Evolutionary conservation across 208 protist species (phyloP), one percentile per base, ranked within the genome.

Genomic region (Acanthamoeba healyi): DNA sequence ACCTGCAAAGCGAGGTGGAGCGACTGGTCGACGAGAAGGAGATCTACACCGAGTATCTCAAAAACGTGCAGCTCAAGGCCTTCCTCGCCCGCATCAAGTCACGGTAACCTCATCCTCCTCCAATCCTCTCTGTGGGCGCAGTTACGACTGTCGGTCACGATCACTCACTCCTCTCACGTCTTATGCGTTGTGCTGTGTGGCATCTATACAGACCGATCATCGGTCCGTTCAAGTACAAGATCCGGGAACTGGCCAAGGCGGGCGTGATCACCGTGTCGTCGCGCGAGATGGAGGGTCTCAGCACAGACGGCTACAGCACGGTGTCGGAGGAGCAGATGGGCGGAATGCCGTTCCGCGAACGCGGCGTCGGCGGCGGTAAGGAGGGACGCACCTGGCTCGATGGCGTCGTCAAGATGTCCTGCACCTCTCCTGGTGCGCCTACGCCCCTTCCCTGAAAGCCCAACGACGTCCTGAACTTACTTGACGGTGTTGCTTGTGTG

Each of bases 141-240:
- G 54, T 61, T 61, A 61, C 22, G 12, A 61, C 54, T 22, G 22
- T 61, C n/a, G n/a, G n/a, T n/a, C n/a, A n/a, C n/a, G n/a, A n/a
- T 22, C 51, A 26, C 12, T 58, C 19, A 17, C 51, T 26, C 51
- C 51, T 4, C 17, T 49, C 44, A 12, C 12, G 44, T 49, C 7
- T 49, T 26, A 19, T 17, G 17, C 6, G 51, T 58, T 5, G 51
- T 67, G 5, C 34, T 14, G 58, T 67, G 22, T 67, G n/a, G 6
- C 49, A 15, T 54, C 49, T 54, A 34, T 14, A 42, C 82, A 90
- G 58, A 26, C 54, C 82, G 1, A 90, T 90, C 54, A 90, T 90
- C 22, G 82, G 82, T 46, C 82, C 82, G 49, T 90, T 90, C 82
- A 90, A 90, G 82, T 90, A 90, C 82, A 90, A 90, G 54, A 90